phyloP scores from a whole-genome alignment of 1,139 yeast genomes.

The Candida sp. region DNA sequence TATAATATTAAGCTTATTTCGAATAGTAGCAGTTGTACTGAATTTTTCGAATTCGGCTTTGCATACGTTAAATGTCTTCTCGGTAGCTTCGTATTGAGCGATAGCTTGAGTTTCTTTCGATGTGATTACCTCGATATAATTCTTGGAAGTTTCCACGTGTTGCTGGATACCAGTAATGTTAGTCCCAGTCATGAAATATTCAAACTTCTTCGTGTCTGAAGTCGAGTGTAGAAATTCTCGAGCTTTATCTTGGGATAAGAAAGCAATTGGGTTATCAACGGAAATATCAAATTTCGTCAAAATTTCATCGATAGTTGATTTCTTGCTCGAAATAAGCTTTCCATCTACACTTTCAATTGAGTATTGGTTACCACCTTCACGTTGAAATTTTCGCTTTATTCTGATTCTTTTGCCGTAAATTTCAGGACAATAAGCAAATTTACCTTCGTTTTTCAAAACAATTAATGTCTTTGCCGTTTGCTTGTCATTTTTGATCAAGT shows the following conservation, averaged over 20 bases:
- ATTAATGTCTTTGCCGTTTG: slow-evolving; percentile 60
- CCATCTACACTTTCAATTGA: slow-evolving; percentile 51
- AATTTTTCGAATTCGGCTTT: slow-evolving; percentile 35
- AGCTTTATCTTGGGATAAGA: slow-evolving; percentile 92
- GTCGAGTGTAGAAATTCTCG: slow-evolving; percentile 81
- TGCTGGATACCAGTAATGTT: slow-evolving; percentile 59
- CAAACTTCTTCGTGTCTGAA: slow-evolving; percentile 66
- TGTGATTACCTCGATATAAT: slow-evolving; percentile 37
- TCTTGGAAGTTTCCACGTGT: slow-evolving; percentile 43
- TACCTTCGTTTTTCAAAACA: slow-evolving; percentile 59
- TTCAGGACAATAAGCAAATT: slow-evolving; percentile 60
- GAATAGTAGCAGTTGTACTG: slow-evolving; percentile 39
- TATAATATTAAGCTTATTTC: slow-evolving; percentile 39
- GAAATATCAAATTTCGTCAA: slow-evolving; percentile 71
- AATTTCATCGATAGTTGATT: slow-evolving; percentile 64
- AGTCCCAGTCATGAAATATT: slow-evolving; percentile 78
- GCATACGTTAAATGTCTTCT: slow-evolving; percentile 30
- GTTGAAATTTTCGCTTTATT: slow-evolving; percentile 65
- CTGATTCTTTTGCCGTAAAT: slow-evolving; percentile 66
- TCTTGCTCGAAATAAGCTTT: slow-evolving; percentile 55
- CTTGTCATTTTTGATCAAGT: slow-evolving; percentile 76
- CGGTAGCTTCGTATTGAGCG: slow-evolving; percentile 21
- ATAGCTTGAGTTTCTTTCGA: slow-evolving; percentile 32
- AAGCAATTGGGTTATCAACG: slow-evolving; percentile 89
- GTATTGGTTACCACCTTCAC: slow-evolving; percentile 50